Base-by-base conservation (phyloP, 148 eudicot species). In the Suaeda aralocaspica region DNA sequence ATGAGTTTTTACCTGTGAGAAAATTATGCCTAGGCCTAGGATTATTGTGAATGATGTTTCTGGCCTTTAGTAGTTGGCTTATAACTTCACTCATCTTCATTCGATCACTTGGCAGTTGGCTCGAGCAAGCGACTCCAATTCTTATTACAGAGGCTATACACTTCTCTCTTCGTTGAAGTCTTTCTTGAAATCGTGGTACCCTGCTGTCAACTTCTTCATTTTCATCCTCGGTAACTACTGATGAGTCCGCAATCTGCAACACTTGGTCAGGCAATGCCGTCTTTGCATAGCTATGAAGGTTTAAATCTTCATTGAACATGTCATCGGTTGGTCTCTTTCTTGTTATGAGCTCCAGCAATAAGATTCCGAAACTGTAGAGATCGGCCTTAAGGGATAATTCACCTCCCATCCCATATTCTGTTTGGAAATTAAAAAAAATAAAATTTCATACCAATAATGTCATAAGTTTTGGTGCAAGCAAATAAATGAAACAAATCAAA, bases 101-200 rank as follows among this genome's bases (percentile, higher is more conserved):
- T 5, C 71, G 58, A 16, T 58, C 39, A 6, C 9, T 26, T 21
- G 71, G 71, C 6, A 36, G 33, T 19, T 55, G 48, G 6, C 33
- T 57, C 30, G 77, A 66, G 55, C 71, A 74, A 1, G 71, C 71
- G 6, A 74, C 53, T 67, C 77, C 77, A 10, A 58, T 19, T 22
- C 33, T 24, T 1, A 66, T 8, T 36, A 74, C 16, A 2, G 22
- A 8, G 16, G 31, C 50, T 18, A 66, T 67, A 21, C 71, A 57
- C 31, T 67, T 56, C 14, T 18, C 26, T 66, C 36, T 10, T 26
- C 28, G n/a, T 25, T 36, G 39, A 18, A 24, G 25, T 5, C 22
- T 16, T 2, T 3, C 36, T 15, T 25, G 48, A 18, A 0, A 10
- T 56, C 16, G 3, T 13, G 34, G 36, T 21, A 9, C 10, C 12